phyloP scores from a whole-genome alignment of 116 monocot genomes.

The Cymodocea nodosa region DNA sequence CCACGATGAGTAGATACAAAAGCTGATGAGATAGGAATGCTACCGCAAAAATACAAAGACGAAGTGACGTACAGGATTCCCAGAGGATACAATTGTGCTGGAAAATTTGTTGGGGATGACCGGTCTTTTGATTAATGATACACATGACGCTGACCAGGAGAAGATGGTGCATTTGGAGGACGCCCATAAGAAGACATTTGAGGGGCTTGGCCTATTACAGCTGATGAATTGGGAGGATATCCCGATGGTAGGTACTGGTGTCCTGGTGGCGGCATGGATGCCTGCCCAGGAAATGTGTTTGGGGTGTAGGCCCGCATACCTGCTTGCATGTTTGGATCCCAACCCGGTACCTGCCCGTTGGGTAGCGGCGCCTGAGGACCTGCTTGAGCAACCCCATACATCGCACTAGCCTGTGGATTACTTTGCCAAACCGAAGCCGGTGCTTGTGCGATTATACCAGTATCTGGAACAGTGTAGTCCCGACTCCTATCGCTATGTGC shows the following conservation, averaged over 20 bases:
- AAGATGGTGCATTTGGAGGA: neutral
- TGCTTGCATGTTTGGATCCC: conserved; percentile 44
- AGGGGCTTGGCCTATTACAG: neutral
- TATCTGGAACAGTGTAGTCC: conserved; percentile 70
- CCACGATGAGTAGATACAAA: neutral
- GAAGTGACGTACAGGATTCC: neutral
- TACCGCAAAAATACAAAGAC: neutral
- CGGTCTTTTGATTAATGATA: conserved; percentile 5
- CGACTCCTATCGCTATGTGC: conserved; percentile 67
- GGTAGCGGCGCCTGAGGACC: conserved; percentile 1
- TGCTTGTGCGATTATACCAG: conserved; percentile 33
- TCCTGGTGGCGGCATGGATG: conserved; percentile 18
- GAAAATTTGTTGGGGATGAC: neutral
- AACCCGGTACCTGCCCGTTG: conserved; percentile 27
- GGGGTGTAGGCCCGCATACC: conserved; percentile 15
- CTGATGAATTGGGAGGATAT: conserved; percentile 3
- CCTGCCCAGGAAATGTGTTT: conserved; percentile 22
- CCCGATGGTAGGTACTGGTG: conserved; percentile 5
- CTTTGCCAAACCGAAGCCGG: conserved; percentile 50
- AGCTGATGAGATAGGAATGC: neutral
- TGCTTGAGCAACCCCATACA: neutral
- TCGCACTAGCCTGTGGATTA: conserved; percentile 14
- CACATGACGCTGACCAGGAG: conserved; percentile 15
- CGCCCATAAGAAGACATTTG: conserved; percentile 9
- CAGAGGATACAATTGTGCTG: neutral